A percentile compares a stretch with the other conserved stretches of the same genome.
Evolutionary conservation across 2,329 filamentous ascomycete species (phyloP).

Genomic region (Clarireedia sp.): DNA sequence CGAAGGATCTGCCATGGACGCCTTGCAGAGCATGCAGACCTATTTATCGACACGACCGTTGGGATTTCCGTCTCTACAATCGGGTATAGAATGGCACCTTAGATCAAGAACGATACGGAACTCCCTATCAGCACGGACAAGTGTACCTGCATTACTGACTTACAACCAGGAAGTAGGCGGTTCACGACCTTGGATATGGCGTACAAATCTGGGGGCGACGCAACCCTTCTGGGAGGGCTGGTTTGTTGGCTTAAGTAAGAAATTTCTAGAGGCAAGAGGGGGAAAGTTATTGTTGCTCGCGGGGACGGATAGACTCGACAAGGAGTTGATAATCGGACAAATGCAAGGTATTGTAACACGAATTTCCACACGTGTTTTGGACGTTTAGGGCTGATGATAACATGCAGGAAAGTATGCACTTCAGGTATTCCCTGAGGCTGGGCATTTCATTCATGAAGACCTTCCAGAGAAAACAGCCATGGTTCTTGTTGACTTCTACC

Average conservation of each 20-base stretch:
- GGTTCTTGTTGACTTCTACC: conserved; percentile 82
- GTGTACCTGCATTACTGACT: conserved; percentile 71
- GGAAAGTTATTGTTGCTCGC: conserved; percentile 81
- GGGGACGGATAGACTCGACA: conserved; percentile 83
- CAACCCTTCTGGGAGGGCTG: conserved; percentile 91
- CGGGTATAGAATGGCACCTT: conserved; percentile 90
- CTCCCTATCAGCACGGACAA: conserved; percentile 71
- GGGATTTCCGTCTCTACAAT: conserved; percentile 67
- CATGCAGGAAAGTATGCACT: conserved; percentile 78
- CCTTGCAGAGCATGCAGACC: conserved; percentile 85
- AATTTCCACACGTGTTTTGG: background rate
- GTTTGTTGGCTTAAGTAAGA: conserved; percentile 81
- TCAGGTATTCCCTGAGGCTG: conserved; percentile 88
- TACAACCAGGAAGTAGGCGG: conserved; percentile 35
- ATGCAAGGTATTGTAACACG: conserved; percentile 67
- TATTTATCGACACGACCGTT: conserved; percentile 77
- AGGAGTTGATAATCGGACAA: conserved; percentile 87
- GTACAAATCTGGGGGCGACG: conserved; percentile 74
- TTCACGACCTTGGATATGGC: conserved; percentile 60
- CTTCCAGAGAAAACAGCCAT: conserved; percentile 82
- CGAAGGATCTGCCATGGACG: conserved; percentile 91
- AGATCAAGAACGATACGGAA: conserved; percentile 83
- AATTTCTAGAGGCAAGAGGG: conserved; percentile 74
- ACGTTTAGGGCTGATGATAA: conserved; percentile 8
- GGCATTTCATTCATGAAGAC: conserved; percentile 96